Evolutionary conservation across 805 yeast genomes (phyloP), one percentile per base, ranked within the genome.

Genomic region (Candida argentea): DNA sequence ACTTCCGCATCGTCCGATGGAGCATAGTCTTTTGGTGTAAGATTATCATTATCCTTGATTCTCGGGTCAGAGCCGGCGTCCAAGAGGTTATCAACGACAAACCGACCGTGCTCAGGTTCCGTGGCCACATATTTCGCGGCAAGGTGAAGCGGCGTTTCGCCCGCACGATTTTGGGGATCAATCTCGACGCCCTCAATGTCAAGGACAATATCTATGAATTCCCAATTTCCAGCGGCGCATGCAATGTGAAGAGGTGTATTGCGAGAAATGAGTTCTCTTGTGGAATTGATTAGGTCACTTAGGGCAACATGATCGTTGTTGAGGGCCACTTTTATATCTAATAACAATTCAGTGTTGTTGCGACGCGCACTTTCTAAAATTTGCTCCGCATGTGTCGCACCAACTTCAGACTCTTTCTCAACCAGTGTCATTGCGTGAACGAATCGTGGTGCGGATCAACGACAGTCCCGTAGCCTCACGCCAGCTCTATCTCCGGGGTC

Each of bases 171-270:
- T 22, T 55, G 48, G 1, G 95, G 91, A 50, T 91, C 95, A 17
- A 87, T 76, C 40, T 87, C 95, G 12, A 87, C 86, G 2, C 91
- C 95, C 35, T 83, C 94, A 30, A 79, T 76, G 50, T 89, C 96
- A 34, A 89, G 62, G 12, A 89, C 58, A 28, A 67, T 56, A 48
- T 89, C 96, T 46, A 91, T 61, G 20, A 81, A 81, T 43, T 86
- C 95, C 69, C 78, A 83, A 30, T 83, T 73, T 3, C 97, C 98
- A 39, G 75, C 67, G 34, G 67, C 67, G 22, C 91, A 80, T 20
- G 94, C 81, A 19, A 91, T 53, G 55, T 89, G 97, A 23, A 89
- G 61, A 2, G 93, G 72, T 1, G 86, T 60, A 58, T 84, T 82
- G 6, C 86, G 87, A 20, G 85, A 66, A 28, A 94, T 76, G 42